These are phyloP conservation scores for Aspergillus sp. DNA, from an alignment of 2,329 filamentous ascomycete genomes.

Conservation along the genomic window DNA sequence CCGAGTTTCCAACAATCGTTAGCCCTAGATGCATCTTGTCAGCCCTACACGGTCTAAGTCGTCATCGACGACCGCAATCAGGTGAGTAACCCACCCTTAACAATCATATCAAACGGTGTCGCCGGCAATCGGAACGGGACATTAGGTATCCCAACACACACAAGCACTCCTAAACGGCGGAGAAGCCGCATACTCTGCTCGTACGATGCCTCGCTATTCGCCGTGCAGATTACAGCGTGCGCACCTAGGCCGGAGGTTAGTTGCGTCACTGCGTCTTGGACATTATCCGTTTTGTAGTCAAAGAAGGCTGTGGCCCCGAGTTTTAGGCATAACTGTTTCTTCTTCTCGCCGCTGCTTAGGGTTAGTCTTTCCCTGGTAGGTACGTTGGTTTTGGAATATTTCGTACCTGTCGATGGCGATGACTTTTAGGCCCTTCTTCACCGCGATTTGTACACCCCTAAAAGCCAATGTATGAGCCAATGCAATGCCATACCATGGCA, in stretches of 20 bases:
- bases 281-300: slow-evolving; percentile 38
- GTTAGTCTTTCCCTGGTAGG: not conserved
- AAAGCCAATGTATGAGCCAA: not conserved
- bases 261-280: slow-evolving; percentile 39
- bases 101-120: slow-evolving; percentile 49
- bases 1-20: slow-evolving; percentile 48
- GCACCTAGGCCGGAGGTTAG: slow-evolving; percentile 45
- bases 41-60: not conserved
- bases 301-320: slow-evolving; percentile 35
- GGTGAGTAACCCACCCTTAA: slow-evolving; percentile 34
- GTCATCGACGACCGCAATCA: not conserved
- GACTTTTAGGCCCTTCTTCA: slow-evolving; percentile 35
- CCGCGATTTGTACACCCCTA: slow-evolving; percentile 40
- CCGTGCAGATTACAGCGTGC: slow-evolving; percentile 48
- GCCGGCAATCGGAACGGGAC: slow-evolving; percentile 45
- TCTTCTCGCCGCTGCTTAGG: slow-evolving; percentile 32
- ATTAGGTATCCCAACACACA: slow-evolving; percentile 49
- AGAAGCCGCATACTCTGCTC: slow-evolving; percentile 44
- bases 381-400: not conserved
- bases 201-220: slow-evolving; percentile 48
- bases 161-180: slow-evolving; percentile 48
- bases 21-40: slow-evolving; percentile 28
- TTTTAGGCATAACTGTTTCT: slow-evolving; percentile 33
- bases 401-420: slow-evolving; percentile 39
- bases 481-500: not conserved